phyloP scores from a whole-genome alignment of 225 moss, liverwort and hornwort genomes.

The Bryoerythrophyllum caledonicum region DNA sequence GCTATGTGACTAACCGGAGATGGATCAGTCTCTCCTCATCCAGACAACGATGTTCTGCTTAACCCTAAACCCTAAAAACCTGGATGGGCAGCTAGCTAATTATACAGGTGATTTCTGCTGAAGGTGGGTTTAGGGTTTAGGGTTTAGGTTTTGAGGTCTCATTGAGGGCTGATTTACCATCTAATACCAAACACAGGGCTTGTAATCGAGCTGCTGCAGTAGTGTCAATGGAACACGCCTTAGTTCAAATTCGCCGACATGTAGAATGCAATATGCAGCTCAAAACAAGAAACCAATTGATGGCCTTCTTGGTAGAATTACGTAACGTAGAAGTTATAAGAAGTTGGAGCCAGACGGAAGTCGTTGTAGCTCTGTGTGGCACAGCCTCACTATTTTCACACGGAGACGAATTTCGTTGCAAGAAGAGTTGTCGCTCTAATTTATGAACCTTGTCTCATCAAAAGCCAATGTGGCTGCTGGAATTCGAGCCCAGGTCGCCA shows the following conservation, averaged over 20 bases:
- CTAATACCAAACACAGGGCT: not conserved
- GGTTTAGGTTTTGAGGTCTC: not conserved
- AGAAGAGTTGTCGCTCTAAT: too few relatives aligned
- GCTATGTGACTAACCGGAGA: constrained; percentile 43
- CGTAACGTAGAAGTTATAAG: not conserved
- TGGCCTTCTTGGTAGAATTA: not conserved
- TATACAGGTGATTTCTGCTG: not conserved
- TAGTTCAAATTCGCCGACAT: constrained; percentile 32
- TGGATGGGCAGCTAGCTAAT: too few relatives aligned
- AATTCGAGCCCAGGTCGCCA: constrained; percentile 99
- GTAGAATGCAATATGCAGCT: not conserved
- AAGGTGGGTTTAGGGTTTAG: not conserved
- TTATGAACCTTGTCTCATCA: too few relatives aligned
- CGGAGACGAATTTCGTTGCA: not conserved
- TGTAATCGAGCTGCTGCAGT: not conserved
- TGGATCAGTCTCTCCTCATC: not conserved
- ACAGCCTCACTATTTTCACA: not conserved
- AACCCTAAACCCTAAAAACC: too few relatives aligned
- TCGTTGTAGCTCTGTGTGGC: not conserved
- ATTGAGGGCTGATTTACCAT: not conserved
- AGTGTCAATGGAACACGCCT: not conserved
- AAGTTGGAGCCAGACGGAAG: not conserved
- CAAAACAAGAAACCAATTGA: not conserved
- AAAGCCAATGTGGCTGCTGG: constrained; percentile 68
- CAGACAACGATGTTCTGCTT: not conserved